Evolutionary conservation across 192 early-diverging fungal genomes (phyloP), one percentile per base, ranked within the genome.

Genomic region (Polychytrium aggregatum): DNA sequence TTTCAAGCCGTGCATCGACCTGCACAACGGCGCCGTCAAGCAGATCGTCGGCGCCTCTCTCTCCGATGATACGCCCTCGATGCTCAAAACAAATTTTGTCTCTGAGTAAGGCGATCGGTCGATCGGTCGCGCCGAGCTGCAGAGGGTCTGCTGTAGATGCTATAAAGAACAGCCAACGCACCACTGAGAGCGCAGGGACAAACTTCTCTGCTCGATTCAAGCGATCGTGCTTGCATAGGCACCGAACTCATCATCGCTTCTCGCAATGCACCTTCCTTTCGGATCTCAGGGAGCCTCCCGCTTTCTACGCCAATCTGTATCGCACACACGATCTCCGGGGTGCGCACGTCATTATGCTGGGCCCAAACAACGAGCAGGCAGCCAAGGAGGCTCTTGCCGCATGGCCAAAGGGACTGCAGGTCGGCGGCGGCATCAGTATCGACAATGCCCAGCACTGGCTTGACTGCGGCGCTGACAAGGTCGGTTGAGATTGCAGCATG

Each of bases 1-100:
- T 2, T 97, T 99, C 67, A 74, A 87, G 17, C 90, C 93, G n/a
- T 99, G 96, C 70, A 97, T 99, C 56, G 96, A 99, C 71, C 71
- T 99, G 40, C 96, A 99, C 71, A 58, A 80, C 31, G 96, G 96
- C 34, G 81, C 90, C 62, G 96, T 99, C 50, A 99, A 99, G 68
- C 96, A 99, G 63, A 97, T 99, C 45, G 92, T 99, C 39, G 96
- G 96, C 27, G 91, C 87, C 35, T 85, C 93, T 39, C 72, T 98
- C 17, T 73, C 61, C 53, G 47, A 56, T 34, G 46, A 64, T 30
- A 70, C 64, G 24, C 70, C 65, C 8, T 55, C 74, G 3, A 51
- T 48, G 21, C 72, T 94, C 20, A 67, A 73, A 35, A 95, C 91
- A 1, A 98, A 98, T 77, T 97, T 92, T 78, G 88, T 95, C 0